Conservation (phyloP, 108 stramenopile species). For the Mayamaea pseudoterrestris region DNA sequence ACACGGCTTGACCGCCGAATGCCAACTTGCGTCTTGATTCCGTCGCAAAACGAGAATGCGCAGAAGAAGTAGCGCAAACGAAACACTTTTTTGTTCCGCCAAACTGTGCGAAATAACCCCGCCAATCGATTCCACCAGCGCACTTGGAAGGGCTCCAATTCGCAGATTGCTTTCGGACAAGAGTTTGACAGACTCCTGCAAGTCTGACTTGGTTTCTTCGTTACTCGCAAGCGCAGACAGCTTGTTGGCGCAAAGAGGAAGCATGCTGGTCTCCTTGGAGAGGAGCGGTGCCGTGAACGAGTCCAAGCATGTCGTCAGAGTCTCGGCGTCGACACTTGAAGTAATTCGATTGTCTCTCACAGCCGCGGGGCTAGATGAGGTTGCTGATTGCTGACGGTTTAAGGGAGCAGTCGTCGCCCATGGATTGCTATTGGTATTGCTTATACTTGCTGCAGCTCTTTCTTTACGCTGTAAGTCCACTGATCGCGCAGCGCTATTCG, state of each 20-base stretch:
- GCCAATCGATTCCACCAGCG: slow-evolving; percentile 13
- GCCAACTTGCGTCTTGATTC: too few relatives aligned
- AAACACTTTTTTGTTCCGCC: slow-evolving; percentile 3
- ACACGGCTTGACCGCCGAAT: too few relatives aligned
- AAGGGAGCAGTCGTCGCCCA: slow-evolving; percentile 9
- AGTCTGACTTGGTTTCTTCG: slow-evolving; percentile 5
- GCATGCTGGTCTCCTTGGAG: slow-evolving; percentile 41
- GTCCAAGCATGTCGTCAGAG: too few relatives aligned
- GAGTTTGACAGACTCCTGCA: too few relatives aligned
- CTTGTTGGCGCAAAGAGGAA: slow-evolving; percentile 32
- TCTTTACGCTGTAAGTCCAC: too few relatives aligned
- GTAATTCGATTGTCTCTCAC: too few relatives aligned
- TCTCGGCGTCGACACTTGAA: too few relatives aligned
- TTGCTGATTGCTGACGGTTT: too few relatives aligned
- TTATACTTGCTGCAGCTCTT: slow-evolving; percentile 2
- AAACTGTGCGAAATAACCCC: slow-evolving; percentile 1
- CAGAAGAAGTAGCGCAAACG: slow-evolving; percentile 48
- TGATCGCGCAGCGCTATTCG: slow-evolving; percentile 11
- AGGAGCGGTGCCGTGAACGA: slow-evolving; percentile 41
- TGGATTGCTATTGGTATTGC: slow-evolving; percentile 1
- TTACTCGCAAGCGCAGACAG: slow-evolving; percentile 4
- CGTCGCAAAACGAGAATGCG: slow-evolving; percentile 36
- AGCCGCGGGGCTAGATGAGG: too few relatives aligned
- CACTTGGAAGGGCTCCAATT: slow-evolving; percentile 8
- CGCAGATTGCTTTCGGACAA: too few relatives aligned